These are phyloP conservation scores for Penicillium chermesinum DNA, from an alignment of 495 filamentous ascomycete genomes.

Conservation along the genomic window DNA sequence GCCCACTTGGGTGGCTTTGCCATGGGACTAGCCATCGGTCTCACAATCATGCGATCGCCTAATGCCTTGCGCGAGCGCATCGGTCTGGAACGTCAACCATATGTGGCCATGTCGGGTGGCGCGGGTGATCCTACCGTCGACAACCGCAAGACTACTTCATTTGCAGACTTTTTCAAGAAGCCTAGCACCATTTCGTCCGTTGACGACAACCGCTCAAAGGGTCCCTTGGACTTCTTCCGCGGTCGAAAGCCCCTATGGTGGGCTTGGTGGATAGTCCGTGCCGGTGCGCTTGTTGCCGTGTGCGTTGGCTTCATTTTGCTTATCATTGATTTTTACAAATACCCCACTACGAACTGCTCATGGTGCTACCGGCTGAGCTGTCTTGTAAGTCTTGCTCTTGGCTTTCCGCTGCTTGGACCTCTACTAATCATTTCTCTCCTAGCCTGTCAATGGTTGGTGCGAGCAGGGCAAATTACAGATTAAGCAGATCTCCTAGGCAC, in stretches of 20 bases:
- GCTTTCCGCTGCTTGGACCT: slow-evolving; percentile 1
- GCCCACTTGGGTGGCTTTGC: slow-evolving; percentile 94
- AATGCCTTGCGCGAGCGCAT: slow-evolving; percentile 72
- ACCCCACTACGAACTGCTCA: slow-evolving; percentile 60
- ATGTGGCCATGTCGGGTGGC: slow-evolving; percentile 53
- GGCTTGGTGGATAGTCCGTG: slow-evolving; percentile 91
- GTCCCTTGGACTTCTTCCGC: slow-evolving; percentile 80
- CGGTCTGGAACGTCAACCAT: slow-evolving; percentile 58
- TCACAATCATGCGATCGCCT: slow-evolving; percentile 84
- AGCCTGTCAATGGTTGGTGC: slow-evolving; percentile 78
- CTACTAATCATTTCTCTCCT: slow-evolving; percentile 23
- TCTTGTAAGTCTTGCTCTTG: slow-evolving; percentile 56
- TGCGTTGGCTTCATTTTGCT: slow-evolving; percentile 79
- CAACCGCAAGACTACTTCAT: slow-evolving; percentile 22
- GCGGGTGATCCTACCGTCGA: slow-evolving; percentile 19
- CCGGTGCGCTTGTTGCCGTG: slow-evolving; percentile 69
- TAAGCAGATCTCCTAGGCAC: slow-evolving; percentile 3
- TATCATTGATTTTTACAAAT: slow-evolving; percentile 83
- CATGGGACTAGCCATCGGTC: slow-evolving; percentile 82
- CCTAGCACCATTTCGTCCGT: slow-evolving; percentile 11
- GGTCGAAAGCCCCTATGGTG: slow-evolving; percentile 91
- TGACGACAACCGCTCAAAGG: slow-evolving; percentile 41
- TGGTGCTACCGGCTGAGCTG: slow-evolving; percentile 97
- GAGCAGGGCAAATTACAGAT: slow-evolving; percentile 52
- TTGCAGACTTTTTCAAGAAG: slow-evolving; percentile 39